A percentile compares a stretch with the other conserved stretches of the same genome.
Evolutionary conservation across 1,139 yeast genomes (phyloP).

Genomic region (Arxiozyma bovina): DNA sequence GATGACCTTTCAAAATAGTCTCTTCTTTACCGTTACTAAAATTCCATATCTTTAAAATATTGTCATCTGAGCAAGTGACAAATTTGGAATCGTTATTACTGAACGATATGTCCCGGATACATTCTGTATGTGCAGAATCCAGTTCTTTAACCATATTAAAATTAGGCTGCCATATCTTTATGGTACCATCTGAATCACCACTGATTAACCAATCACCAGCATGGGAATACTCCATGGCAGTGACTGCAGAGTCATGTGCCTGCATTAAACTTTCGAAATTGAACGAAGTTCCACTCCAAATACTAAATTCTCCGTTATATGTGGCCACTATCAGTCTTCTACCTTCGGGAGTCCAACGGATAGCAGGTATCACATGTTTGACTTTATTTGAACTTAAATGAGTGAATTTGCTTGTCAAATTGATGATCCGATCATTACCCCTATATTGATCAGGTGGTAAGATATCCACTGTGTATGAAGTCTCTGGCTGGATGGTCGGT

Average conservation of each 20-base stretch:
- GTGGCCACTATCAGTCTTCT: slow-evolving; percentile 83
- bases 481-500: slow-evolving; percentile 66
- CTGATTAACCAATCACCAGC: slow-evolving; percentile 90
- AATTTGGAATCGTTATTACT: slow-evolving; percentile 86
- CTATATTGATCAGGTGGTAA: slow-evolving; percentile 63
- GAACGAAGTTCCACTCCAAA: slow-evolving; percentile 95
- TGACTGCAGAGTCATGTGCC: slow-evolving; percentile 89
- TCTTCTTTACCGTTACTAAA: slow-evolving; percentile 87
- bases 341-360: slow-evolving; percentile 96
- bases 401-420: slow-evolving; percentile 71
- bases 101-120: slow-evolving; percentile 78
- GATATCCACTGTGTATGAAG: slow-evolving; percentile 62
- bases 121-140: slow-evolving; percentile 61
- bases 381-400: slow-evolving; percentile 88
- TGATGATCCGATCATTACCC: slow-evolving; percentile 39
- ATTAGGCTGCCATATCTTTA: slow-evolving; percentile 97
- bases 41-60: slow-evolving; percentile 84
- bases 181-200: slow-evolving; percentile 85
- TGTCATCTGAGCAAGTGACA: slow-evolving; percentile 88
- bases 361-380: slow-evolving; percentile 82
- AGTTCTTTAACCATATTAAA: slow-evolving; percentile 89
- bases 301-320: slow-evolving; percentile 89
- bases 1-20: slow-evolving; percentile 75
- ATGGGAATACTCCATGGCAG: slow-evolving; percentile 73
- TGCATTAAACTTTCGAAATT: slow-evolving; percentile 97